These are phyloP conservation scores for Candida palmyrensis DNA, from an alignment of 805 yeast species.

Conservation along the genomic window DNA sequence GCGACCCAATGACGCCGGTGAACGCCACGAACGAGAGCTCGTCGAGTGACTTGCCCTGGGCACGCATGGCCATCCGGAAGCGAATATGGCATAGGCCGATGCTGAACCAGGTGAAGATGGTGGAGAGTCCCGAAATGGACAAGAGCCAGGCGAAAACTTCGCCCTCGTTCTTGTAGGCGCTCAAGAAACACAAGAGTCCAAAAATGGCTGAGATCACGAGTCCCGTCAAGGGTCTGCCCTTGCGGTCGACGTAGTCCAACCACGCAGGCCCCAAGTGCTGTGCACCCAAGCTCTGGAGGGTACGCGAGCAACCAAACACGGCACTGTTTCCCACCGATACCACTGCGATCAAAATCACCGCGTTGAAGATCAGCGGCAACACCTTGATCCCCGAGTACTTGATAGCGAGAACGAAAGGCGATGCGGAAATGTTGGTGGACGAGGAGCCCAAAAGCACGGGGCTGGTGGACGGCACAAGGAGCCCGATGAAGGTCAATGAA, in stretches of 20 bases:
- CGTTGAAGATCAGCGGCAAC: constrained; percentile 70
- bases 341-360: constrained; percentile 67
- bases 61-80: constrained; percentile 33
- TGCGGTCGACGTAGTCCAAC: constrained; percentile 35
- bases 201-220: constrained; percentile 25
- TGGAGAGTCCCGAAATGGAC: constrained; percentile 36
- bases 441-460: constrained; percentile 35
- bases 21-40: constrained; percentile 32
- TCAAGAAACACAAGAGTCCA: constrained; percentile 37
- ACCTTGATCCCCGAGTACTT: constrained; percentile 56
- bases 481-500: constrained; percentile 30
- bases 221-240: constrained; percentile 39
- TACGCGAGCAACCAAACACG: constrained; percentile 68
- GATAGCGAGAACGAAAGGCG: constrained; percentile 75
- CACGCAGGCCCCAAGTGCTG: constrained; percentile 63
- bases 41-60: constrained; percentile 27
- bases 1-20: constrained; percentile 33
- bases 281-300: constrained; percentile 61
- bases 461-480: constrained; percentile 47
- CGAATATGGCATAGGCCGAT: constrained; percentile 37
- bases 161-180: constrained; percentile 24
- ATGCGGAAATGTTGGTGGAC: constrained; percentile 52
- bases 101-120: constrained; percentile 37
- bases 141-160: constrained; percentile 37
- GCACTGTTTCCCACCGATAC: constrained; percentile 76